phyloP scores from a whole-genome alignment of 208 protist genomes.

The Histomonas meleagridis region DNA sequence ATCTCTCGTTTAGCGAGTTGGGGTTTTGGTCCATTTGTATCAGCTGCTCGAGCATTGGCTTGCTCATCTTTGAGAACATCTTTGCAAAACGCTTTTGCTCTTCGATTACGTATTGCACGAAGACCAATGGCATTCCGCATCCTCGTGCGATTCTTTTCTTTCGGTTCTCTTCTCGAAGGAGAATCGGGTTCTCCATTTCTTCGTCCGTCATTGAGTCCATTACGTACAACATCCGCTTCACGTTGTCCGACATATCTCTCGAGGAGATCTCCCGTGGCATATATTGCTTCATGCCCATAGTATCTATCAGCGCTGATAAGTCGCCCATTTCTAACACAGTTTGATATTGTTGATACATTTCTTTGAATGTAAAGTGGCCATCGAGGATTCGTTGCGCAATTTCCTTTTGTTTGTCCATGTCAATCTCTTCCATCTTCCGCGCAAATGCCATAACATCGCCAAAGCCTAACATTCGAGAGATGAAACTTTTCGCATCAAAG shows the following conservation, averaged over 20 bases:
- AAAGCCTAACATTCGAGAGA: conserved; percentile 65
- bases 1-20: neutral
- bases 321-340: conserved; percentile 36
- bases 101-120: neutral
- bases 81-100: neutral
- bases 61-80: neutral
- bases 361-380: conserved; percentile 47
- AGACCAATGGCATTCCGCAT: neutral
- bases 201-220: conserved; percentile 23
- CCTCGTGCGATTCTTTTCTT: neutral
- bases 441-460: conserved; percentile 69
- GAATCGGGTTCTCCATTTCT: neutral
- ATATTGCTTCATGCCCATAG: neutral
- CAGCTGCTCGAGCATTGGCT: neutral
- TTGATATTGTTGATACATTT: conserved; percentile 51
- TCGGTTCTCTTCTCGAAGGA: neutral
- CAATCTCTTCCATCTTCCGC: conserved; percentile 42
- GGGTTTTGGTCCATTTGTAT: neutral
- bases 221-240: neutral
- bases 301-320: neutral
- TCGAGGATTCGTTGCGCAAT: conserved; percentile 44
- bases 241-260: neutral
- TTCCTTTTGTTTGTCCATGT: conserved; percentile 44
- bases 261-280: neutral
- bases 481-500: conserved; percentile 60